Base-by-base conservation (phyloP, 164 flowering plant species). In the Chloranthus sessilifolius region DNA sequence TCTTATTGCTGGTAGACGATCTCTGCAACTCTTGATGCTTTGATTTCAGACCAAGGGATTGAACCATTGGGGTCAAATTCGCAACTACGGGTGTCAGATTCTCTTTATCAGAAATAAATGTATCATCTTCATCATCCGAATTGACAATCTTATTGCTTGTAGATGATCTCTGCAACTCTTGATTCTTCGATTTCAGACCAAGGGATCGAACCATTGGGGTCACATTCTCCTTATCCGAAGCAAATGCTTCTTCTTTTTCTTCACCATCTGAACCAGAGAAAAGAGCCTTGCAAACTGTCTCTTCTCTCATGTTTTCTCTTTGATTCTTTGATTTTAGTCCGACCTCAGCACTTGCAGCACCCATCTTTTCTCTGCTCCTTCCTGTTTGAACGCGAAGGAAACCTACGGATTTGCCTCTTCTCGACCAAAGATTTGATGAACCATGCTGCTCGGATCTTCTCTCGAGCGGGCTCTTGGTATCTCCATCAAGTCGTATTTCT, bases 171-270 rank as follows among this genome's bases (percentile, higher is more conserved):
- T 47, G 9, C n/a, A 47, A 26, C 11, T 47, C 31, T 36, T 11
- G 10, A 2, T 60, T 69, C 59, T 69, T 49, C 61, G 74, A 67
- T 52, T 54, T 64, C 41, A 55, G n/a, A 17, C 53, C 30, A 3
- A 47, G 41, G 29, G 74, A 38, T 9, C 7, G 21, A 47, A 69
- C 54, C 39, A 63, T 59, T 40, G 83, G 85, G 16, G 78, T 74
- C 52, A 72, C 52, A 58, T 85, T 83, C 70, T 83, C 88, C 70
- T 82, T 80, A 45, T 77, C 70, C 39, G 88, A 83, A 35, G 79
- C 65, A 52, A 57, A 75, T 10, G 62, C 42, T 35, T 77, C 80
- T 42, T 60, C 67, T 47, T 62, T 69, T 35, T 68, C 68, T 24
- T 44, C 71, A 24, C 35, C 41, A 26, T 64, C 74, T 9, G 40